These are phyloP conservation scores for Xylaria flabelliformis DNA, from an alignment of 495 filamentous ascomycete genomes.

Conservation along the genomic window DNA sequence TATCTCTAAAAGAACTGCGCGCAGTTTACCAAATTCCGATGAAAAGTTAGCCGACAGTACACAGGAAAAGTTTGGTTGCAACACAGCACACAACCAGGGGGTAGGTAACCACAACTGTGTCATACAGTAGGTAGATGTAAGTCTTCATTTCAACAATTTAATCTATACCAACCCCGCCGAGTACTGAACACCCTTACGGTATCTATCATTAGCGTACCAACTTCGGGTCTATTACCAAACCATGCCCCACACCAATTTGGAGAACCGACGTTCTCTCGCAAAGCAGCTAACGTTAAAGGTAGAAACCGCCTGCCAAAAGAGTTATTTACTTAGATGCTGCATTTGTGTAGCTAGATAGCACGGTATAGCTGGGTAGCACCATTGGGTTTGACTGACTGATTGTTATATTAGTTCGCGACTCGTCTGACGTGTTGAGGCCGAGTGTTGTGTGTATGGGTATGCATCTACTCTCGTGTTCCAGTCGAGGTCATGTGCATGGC, in stretches of 20 bases:
- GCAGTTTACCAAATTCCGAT: neutral
- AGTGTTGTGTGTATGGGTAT: neutral
- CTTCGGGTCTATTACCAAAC: constrained; percentile 1
- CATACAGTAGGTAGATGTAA: neutral
- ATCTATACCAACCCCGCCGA: neutral
- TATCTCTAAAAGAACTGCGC: neutral
- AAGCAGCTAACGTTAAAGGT: neutral
- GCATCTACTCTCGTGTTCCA: neutral
- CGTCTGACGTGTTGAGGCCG: neutral
- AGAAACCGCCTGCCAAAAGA: neutral
- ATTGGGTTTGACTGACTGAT: neutral
- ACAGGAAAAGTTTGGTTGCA: neutral
- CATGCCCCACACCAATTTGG: neutral
- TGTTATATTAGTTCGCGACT: neutral
- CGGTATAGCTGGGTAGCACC: neutral
- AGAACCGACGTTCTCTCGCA: neutral
- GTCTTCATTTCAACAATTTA: constrained; percentile 12
- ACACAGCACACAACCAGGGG: neutral
- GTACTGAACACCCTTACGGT: neutral
- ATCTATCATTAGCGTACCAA: neutral
- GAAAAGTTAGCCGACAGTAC: neutral
- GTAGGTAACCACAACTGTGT: neutral
- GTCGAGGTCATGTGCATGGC: neutral
- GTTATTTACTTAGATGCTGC: neutral
- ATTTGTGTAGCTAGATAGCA: neutral